Evolutionary conservation across 139 green algal genomes (phyloP).

Genomic region (Tetradesmus lagerheimii): DNA sequence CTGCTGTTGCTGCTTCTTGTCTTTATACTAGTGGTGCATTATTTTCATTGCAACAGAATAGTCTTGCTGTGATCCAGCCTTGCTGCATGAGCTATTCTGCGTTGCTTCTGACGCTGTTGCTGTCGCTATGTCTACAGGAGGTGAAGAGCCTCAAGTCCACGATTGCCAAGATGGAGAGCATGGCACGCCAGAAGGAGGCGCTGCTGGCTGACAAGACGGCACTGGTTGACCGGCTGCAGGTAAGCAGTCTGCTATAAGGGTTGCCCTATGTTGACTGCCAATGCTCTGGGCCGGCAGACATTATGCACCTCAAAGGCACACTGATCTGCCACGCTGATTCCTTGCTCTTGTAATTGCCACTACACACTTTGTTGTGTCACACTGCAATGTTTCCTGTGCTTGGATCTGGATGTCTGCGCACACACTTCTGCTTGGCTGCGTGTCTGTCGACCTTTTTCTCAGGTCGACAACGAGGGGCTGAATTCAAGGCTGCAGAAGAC

Average conservation of each 20-base stretch:
- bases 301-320: neutral
- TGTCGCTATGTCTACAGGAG: neutral
- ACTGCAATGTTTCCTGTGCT: too few species aligned
- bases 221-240: conserved; percentile 26
- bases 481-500: neutral
- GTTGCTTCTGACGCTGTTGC: neutral
- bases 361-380: neutral
- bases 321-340: neutral
- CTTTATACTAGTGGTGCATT: too few species aligned
- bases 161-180: neutral
- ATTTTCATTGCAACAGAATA: too few species aligned
- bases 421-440: neutral
- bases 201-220: conserved; percentile 25
- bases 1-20: neutral
- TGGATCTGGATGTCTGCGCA: too few species aligned
- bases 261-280: neutral
- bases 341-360: neutral
- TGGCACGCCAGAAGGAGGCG: conserved; percentile 12
- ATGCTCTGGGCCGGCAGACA: neutral
- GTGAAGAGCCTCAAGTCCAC: conserved; percentile 15
- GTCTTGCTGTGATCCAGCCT: too few species aligned
- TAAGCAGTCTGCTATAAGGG: neutral
- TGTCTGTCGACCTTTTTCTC: neutral
- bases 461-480: conserved; percentile 19
- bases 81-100: too few species aligned